phyloP scores from a whole-genome alignment of 192 early-diverging fungal genomes.

The Coemansia erecta region DNA sequence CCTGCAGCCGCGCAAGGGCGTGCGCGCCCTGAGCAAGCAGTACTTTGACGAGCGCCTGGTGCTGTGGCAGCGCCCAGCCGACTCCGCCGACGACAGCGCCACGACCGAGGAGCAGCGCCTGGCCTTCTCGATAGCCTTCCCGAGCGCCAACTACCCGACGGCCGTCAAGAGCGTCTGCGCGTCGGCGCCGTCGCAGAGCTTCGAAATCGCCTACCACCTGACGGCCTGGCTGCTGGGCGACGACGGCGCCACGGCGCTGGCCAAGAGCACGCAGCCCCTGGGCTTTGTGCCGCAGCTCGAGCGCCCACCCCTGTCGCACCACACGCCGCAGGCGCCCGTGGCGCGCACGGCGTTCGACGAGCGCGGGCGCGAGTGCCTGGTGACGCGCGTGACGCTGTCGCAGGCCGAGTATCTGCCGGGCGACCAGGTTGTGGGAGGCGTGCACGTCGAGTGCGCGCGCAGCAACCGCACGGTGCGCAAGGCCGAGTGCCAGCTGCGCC shows the following conservation, averaged over 20 bases:
- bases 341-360: constrained; percentile 36
- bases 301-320: constrained; percentile 2
- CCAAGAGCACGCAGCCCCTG: constrained; percentile 7
- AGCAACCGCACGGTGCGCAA: constrained; percentile 40
- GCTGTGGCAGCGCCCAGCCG: constrained; percentile 23
- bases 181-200: constrained; percentile 41
- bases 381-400: constrained; percentile 44
- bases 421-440: constrained; percentile 49
- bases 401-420: constrained; percentile 44
- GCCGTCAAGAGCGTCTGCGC: constrained; percentile 25
- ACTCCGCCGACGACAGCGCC: not conserved
- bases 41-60: constrained; percentile 52
- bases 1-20: constrained; percentile 28
- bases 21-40: constrained; percentile 34
- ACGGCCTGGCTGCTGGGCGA: constrained; percentile 25
- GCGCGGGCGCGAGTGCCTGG: constrained; percentile 34
- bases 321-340: constrained; percentile 24
- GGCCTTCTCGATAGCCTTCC: constrained; percentile 37
- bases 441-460: constrained; percentile 40
- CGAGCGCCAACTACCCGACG: constrained; percentile 43
- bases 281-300: constrained; percentile 22
- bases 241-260: not conserved
- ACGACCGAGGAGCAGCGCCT: not conserved
- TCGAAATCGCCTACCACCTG: constrained; percentile 47
- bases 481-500: constrained; percentile 47